Evolutionary conservation across 371 early-diverging fungal species (phyloP), one percentile per base, ranked within the genome.

Genomic region (Dinochytrium kinnereticum): DNA sequence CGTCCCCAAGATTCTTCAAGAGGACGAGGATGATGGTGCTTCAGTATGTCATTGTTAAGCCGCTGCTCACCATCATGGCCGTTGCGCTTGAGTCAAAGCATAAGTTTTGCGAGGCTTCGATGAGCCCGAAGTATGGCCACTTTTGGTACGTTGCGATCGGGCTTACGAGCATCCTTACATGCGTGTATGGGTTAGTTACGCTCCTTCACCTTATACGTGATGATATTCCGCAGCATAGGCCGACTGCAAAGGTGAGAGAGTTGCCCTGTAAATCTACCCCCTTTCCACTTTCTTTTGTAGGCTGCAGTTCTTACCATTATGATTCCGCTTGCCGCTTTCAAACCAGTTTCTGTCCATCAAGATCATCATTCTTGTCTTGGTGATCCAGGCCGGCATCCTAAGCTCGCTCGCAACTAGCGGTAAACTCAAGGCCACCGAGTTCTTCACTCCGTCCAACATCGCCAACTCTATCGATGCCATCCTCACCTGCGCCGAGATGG

Each of bases 271-370:
- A 13, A 26, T 78, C 50, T 49, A n/a, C n/a, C n/a, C 51, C 30
- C 31, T 76, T 67, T 66, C 75, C 21, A 70, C 38, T 39, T 75
- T 17, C 72, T 28, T n/a, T 75, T 59, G n/a, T n/a, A n/a, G n/a
- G n/a, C n/a, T n/a, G n/a, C n/a, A n/a, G n/a, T n/a, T n/a, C n/a
- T n/a, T n/a, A n/a, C n/a, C n/a, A n/a, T n/a, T n/a, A n/a, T n/a
- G n/a, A n/a, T n/a, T n/a, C n/a, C n/a, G n/a, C n/a, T n/a, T n/a
- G n/a, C 34, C 64, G 10, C 26, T 44, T 37, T 67, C 37, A 26
- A n/a, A n/a, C 34, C 68, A 97, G 82, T 96, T 97, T 72, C 79
- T 96, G 26, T 93, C 94, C 69, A 89, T 97, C 80, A 97, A 97
- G 80, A 91, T 94, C 1, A 90, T 95, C 30, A 90, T 97, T 68